Base-by-base conservation (phyloP, 1,139 yeast species). In the Yamadazyma jaroonii region DNA sequence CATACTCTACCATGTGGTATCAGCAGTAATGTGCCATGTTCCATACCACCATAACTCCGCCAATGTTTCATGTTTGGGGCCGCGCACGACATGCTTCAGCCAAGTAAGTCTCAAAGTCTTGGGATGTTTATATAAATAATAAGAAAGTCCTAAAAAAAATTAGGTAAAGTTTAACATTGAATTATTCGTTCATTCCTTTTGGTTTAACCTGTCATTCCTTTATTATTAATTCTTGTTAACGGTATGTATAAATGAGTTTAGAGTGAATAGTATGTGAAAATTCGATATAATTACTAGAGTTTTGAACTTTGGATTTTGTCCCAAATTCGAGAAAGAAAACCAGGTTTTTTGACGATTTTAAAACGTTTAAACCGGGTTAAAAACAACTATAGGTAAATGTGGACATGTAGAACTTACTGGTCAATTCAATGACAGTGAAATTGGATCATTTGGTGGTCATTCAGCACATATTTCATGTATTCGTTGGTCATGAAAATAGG, bases 161-260 rank as follows among this genome's bases (percentile, higher is more conserved):
- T 8, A 25, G 20, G 20, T 17, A 17, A 17, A 17, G 20, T 17
- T 17, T 17, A 17, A 17, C 20, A 17, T 17, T 17, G 31, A 28
- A 20, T 24, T 31, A 31, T 11, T 12, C 21, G 27, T 25, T 28
- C 23, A 22, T 37, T 21, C 32, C 23, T 41, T 17, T 46, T 37
- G 48, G 52, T 48, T 48, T 48, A 48, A 48, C 52, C 52, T 48
- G 52, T 48, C 52, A 34, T 47, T 48, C 52, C 52, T 48, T 48
- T 38, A 22, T 45, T 39, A 22, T 12, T 29, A 25, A 29, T 22
- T 29, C n/a, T 25, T 9, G 24, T 25, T 20, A 33, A 27, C 13
- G 25, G 36, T 27, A 27, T 27, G 36, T 27, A 27, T 27, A 15
- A 17, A 5, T 9, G 20, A 27, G 30, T 5, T 25, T 12, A n/a